These are phyloP conservation scores for Cladosporium sp. DNA, from an alignment of 2,329 filamentous ascomycete species.

Conservation along the genomic window DNA sequence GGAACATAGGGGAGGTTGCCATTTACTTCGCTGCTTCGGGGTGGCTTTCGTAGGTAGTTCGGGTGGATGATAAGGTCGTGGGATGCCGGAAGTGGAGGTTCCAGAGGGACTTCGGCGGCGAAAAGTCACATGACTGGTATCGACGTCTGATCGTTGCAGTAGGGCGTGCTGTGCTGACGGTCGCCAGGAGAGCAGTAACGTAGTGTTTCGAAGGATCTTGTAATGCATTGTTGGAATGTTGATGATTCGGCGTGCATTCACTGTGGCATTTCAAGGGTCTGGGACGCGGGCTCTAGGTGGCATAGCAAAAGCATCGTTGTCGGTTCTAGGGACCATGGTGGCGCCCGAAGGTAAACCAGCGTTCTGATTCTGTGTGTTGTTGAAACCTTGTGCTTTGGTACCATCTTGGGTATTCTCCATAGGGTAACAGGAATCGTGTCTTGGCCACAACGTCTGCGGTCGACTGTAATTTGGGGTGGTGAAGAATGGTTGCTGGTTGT, in stretches of 20 bases:
- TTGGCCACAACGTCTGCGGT: background rate
- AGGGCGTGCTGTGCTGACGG: background rate
- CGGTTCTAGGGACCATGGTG: background rate
- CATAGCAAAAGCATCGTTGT: background rate
- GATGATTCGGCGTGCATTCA: background rate
- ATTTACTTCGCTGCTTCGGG: background rate
- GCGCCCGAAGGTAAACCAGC: background rate
- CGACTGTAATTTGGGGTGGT: background rate
- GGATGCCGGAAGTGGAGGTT: background rate
- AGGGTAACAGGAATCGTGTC: background rate
- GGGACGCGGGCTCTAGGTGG: background rate
- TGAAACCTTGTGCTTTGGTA: background rate
- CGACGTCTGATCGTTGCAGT: background rate
- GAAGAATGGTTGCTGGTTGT: background rate
- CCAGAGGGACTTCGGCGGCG: background rate
- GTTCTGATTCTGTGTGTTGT: background rate
- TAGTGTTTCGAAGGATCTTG: background rate
- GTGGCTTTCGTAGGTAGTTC: background rate
- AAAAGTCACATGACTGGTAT: background rate
- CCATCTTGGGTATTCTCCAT: background rate
- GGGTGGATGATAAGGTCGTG: background rate
- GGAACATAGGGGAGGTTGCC: background rate
- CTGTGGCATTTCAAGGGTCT: background rate
- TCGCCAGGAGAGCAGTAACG: background rate
- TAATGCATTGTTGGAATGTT: background rate